Base-by-base conservation (phyloP, 2,329 filamentous ascomycete genomes). In the Teratosphaeria gauchensis region DNA sequence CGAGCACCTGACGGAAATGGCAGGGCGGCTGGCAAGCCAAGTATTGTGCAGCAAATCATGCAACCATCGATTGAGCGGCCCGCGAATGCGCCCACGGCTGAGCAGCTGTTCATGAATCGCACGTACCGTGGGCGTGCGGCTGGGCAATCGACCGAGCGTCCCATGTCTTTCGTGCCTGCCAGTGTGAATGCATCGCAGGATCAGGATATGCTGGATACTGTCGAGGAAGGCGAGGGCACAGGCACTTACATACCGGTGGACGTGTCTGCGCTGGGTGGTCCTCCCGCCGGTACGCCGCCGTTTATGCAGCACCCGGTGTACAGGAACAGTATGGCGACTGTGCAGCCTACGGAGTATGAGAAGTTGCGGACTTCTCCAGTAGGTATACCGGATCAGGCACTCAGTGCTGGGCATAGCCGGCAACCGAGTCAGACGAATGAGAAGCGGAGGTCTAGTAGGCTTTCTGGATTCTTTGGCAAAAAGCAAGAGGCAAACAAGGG, bases 151-250 rank as follows among this genome's bases (percentile, higher is more conserved):
- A n/a, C n/a, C 19, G 65, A 66, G 24, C 67, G 70, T 9, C 63
- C 67, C 2, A 60, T 70, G 58, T 69, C 69, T 3, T 71, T 68
- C 53, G 58, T 65, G 58, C 63, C 63, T n/a, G 59, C 67, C 28
- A 59, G 62, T 55, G 48, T 55, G 19, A 48, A 30, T 30, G 68
- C 63, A 6, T 53, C 60, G 8, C 63, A 52, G 53, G 28, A 48
- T 62, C 12, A 59, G 28, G 56, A 59, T 19, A 65, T 21, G 19
- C 33, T 48, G 53, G 48, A 55, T n/a, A 28, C 32, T 19, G 42
- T n/a, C 30, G 16, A 11, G 2, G n/a, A 21, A 19, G 42, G 42
- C 19, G n/a, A 21, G 19, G 42, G 42, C 19, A 21, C 42, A 48
- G n/a, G 42, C 19, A 48, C 42, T 4, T 11, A 28, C 21, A 33